phyloP scores from a whole-genome alignment of 1,284 basidiomycete genomes.

The Cutaneotrichosporon curvatum region DNA sequence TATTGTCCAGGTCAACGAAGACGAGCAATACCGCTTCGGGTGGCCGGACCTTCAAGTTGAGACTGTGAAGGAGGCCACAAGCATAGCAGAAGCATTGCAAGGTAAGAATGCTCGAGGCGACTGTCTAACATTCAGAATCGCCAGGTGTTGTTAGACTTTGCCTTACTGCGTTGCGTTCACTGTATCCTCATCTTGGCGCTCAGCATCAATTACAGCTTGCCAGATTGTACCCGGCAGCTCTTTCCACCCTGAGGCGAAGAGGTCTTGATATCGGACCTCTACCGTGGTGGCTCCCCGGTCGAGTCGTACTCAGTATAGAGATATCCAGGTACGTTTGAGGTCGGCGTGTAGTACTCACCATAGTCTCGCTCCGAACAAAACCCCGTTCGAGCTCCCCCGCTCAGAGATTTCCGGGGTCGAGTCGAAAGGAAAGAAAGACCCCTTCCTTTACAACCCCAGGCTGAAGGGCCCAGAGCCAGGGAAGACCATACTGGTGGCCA shows the following conservation, averaged over 20 bases:
- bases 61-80: conserved; percentile 80
- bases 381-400: conserved; percentile 62
- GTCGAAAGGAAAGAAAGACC: conserved; percentile 51
- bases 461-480: conserved; percentile 50
- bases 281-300: conserved; percentile 72
- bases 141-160: conserved; percentile 28
- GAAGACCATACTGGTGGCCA: conserved; percentile 67
- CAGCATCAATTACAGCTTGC: conserved; percentile 73
- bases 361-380: conserved; percentile 63
- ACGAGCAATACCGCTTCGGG: conserved; percentile 54
- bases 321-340: conserved; percentile 48
- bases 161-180: conserved; percentile 63
- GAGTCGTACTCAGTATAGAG: conserved; percentile 69
- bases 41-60: conserved; percentile 92
- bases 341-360: neutral
- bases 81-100: conserved; percentile 82
- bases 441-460: conserved; percentile 83
- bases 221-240: conserved; percentile 59
- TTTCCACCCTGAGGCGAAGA: conserved; percentile 65
- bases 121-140: conserved; percentile 15
- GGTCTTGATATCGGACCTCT: conserved; percentile 59
- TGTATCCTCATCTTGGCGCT: conserved; percentile 60
- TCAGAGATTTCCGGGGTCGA: conserved; percentile 21
- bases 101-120: conserved; percentile 50
- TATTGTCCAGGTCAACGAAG: conserved; percentile 1